These are phyloP conservation scores for Lachnellula hyalina DNA, from an alignment of 2,329 filamentous ascomycete genomes.

Conservation along the genomic window DNA sequence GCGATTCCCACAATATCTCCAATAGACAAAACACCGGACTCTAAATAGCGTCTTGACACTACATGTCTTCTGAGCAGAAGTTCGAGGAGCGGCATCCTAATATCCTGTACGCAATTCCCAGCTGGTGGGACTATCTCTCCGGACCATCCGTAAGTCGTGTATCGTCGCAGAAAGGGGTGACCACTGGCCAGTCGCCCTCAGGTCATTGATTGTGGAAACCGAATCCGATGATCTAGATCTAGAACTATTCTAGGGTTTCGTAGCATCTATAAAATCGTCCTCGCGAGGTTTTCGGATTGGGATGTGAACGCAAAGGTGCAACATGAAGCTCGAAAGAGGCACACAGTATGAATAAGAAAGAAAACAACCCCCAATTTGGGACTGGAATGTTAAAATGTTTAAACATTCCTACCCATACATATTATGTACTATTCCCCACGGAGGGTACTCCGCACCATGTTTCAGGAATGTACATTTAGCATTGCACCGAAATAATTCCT, in stretches of 20 bases:
- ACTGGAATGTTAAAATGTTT: neutral
- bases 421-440: neutral
- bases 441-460: neutral
- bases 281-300: neutral
- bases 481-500: too few species aligned
- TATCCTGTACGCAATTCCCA: neutral
- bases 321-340: neutral
- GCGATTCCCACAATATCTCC: constrained; percentile 18
- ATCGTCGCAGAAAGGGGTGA: too few species aligned
- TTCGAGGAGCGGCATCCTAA: neutral
- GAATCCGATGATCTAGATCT: neutral
- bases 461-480: neutral
- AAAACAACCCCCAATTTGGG: neutral
- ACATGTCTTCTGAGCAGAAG: neutral
- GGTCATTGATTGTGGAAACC: neutral
- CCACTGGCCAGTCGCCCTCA: neutral
- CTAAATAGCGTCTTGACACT: neutral
- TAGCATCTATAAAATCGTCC: neutral
- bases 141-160: neutral
- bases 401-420: neutral
- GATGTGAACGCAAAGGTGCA: neutral
- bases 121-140: neutral
- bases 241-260: neutral
- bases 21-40: constrained; percentile 3
- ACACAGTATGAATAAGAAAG: neutral